phyloP scores from a whole-genome alignment of 371 early-diverging fungal species.

The Mucor velutinosus region DNA sequence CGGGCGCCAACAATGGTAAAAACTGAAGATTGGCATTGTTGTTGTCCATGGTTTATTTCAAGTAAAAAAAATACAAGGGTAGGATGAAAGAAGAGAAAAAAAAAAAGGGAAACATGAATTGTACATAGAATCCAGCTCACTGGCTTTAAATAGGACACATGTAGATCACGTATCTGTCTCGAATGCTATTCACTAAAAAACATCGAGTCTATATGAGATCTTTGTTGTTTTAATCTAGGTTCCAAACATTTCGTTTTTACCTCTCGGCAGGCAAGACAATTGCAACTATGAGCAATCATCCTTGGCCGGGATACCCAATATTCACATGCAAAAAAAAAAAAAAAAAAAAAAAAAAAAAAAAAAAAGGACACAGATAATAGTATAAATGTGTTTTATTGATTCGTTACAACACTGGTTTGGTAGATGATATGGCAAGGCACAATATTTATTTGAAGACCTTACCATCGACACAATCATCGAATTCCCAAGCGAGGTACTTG shows the following conservation, averaged over 20 bases:
- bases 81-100: not conserved
- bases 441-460: conserved; percentile 75
- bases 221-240: conserved; percentile 30
- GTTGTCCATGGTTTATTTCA: not conserved
- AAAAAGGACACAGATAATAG: not conserved
- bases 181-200: conserved; percentile 14
- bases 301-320: conserved; percentile 38
- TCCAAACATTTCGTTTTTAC: conserved; percentile 29
- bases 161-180: conserved; percentile 44
- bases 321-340: not conserved
- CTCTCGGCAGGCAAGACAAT: conserved; percentile 43
- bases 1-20: conserved; percentile 17
- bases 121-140: not conserved
- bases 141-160: conserved; percentile 8
- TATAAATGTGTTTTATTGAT: conserved; percentile 3
- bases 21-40: conserved; percentile 1
- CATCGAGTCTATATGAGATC: conserved; percentile 35
- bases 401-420: not conserved
- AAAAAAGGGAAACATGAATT: not conserved
- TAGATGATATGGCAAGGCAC: too few species aligned
- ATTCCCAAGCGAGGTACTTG: conserved; percentile 55
- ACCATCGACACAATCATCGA: conserved; percentile 51
- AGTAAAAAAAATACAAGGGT: not conserved
- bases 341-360: not conserved
- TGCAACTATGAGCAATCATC: conserved; percentile 38